Base-by-base conservation (phyloP, 1,139 yeast genomes). In the Yamadazyma epiphylla region DNA sequence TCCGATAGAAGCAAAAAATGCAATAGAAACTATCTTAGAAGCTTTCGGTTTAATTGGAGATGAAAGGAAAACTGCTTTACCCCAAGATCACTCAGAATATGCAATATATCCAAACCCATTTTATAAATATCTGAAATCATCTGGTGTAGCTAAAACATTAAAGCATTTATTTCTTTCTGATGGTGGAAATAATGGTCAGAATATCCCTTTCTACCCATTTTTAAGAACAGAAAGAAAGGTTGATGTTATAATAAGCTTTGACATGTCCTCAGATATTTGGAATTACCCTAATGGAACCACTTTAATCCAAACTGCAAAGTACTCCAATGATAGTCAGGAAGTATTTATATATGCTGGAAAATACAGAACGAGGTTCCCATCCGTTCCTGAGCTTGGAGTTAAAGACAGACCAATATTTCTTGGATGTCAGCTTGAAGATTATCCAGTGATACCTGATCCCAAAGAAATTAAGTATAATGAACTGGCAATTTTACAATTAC, bases 71-170 rank as follows among this genome's bases (percentile, higher is more conserved):
- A 39, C 39, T 12, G 42, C 45, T 7, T 31, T 38, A n/a, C 63
- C 65, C 1, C 51, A 48, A 30, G 37, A 49, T 11, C 67, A 69
- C 24, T 74, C 85, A 8, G 91, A 83, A 44, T 81, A 78, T 52
- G 91, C 94, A 1, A 53, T 82, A 4, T 74, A 70, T 55, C 95
- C 95, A 4, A 87, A 85, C 43, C 95, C 96, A 4, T 88, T 84
- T 53, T 69, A 55, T 37, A 64, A 61, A 11, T 60, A 51, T 20
- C 22, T 33, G 11, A 17, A 27, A 10, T 42, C 46, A 2, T 34
- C 38, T 8, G 22, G 30, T 3, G 25, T 24, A 7, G 36, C 58
- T 2, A 31, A 44, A 4, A 31, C 39, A 4, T 44, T 39, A 19
- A 31, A 40, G 5, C 57, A 58, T 31, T 37, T 63, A 25, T 63